Conservation (phyloP, 768 basidiomycete genomes). For the Mycena latifolia region DNA sequence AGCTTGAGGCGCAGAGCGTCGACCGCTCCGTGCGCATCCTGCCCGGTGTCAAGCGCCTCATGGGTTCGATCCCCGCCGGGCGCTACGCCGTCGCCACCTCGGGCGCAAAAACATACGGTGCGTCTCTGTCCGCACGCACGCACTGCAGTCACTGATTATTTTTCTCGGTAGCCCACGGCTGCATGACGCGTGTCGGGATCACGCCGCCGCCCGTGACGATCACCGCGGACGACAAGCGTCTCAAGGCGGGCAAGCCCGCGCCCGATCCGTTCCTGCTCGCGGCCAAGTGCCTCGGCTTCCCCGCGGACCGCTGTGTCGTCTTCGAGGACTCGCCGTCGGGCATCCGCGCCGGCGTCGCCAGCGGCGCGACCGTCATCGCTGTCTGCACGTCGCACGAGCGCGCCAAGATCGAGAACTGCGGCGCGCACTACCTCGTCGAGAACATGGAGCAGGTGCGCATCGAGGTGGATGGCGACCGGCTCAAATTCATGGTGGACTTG, state of each 20-base stretch:
- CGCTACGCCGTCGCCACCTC: constrained; percentile 81
- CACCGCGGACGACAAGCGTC: constrained; percentile 77
- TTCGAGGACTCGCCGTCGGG: constrained; percentile 82
- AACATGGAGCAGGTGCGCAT: constrained; percentile 55
- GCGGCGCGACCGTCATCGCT: constrained; percentile 73
- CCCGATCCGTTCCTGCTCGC: constrained; percentile 69
- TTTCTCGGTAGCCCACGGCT: constrained; percentile 62
- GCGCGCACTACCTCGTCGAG: constrained; percentile 60
- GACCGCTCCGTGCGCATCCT: constrained; percentile 76
- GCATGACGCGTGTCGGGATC: constrained; percentile 79
- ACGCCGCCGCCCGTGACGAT: constrained; percentile 76
- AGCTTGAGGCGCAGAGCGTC: constrained; percentile 65
- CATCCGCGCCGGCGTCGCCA: constrained; percentile 73
- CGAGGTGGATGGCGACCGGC: background rate
- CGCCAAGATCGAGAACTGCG: constrained; percentile 56
- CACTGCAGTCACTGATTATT: background rate
- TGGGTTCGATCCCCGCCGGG: constrained; percentile 73
- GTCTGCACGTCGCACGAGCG: constrained; percentile 74
- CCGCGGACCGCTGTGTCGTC: constrained; percentile 68
- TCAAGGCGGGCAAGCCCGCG: constrained; percentile 67
- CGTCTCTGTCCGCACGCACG: background rate
- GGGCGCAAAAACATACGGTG: constrained; percentile 79
- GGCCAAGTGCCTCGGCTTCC: constrained; percentile 61
- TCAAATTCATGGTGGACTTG: background rate
- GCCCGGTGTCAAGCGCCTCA: constrained; percentile 75